Evolutionary conservation across 176 grass and related monocot genomes (phyloP).

Genomic region (Carex littledalei): DNA sequence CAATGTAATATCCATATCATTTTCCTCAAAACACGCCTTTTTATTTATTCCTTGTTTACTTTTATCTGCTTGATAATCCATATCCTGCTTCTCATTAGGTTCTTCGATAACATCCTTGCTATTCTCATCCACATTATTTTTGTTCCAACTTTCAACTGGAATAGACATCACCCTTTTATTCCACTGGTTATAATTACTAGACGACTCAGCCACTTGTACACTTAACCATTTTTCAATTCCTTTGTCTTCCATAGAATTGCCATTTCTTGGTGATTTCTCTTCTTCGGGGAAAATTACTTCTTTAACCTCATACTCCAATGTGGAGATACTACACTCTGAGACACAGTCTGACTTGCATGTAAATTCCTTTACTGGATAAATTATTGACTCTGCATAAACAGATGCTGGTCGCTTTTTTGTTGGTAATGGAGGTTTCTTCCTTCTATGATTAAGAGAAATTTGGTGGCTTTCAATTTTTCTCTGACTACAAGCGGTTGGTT

Average conservation of each 20-base stretch:
- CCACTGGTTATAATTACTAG: constrained; percentile 27
- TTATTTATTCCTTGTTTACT: not conserved
- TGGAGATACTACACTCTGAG: constrained; percentile 74
- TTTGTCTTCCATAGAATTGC: constrained; percentile 29
- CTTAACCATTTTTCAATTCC: constrained; percentile 62
- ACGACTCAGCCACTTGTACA: constrained; percentile 51
- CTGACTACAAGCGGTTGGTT: constrained; percentile 71
- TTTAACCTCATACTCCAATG: constrained; percentile 70
- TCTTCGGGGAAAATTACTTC: constrained; percentile 70
- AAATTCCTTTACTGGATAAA: constrained; percentile 39
- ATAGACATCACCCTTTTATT: constrained; percentile 44
- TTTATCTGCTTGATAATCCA: not conserved
- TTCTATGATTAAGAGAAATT: constrained; percentile 28
- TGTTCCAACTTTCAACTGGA: constrained; percentile 22
- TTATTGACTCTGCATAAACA: constrained; percentile 89
- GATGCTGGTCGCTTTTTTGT: constrained; percentile 57
- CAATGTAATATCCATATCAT: not conserved
- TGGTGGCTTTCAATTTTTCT: constrained; percentile 45
- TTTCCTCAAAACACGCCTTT: constrained; percentile 7
- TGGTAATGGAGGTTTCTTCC: constrained; percentile 44
- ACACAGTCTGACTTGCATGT: constrained; percentile 68
- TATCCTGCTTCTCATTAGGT: not conserved
- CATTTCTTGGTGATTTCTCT: constrained; percentile 39
- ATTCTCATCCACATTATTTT: not conserved
- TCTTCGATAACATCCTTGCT: not conserved